Evolutionary conservation across 257 asterid species (phyloP).

Genomic region (Primulina eburnea): DNA sequence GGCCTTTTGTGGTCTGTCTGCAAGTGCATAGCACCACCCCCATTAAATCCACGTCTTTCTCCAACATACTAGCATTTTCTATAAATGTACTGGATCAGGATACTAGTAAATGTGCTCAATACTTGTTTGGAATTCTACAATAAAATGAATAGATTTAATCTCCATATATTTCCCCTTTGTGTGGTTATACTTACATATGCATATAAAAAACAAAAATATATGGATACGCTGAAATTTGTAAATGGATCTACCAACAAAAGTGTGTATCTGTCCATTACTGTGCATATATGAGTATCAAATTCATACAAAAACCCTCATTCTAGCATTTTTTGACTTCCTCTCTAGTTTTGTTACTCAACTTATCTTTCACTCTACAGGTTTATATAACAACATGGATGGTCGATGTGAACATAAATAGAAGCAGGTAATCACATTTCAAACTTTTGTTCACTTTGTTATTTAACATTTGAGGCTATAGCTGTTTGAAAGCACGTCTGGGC

Average conservation of each 20-base stretch:
- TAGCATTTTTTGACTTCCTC: background rate
- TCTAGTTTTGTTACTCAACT: constrained; percentile 4
- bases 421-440: constrained; percentile 38
- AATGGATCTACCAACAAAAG: background rate
- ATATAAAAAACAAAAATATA: background rate
- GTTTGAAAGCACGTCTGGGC: background rate
- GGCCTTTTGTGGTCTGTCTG: background rate
- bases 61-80: background rate
- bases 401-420: constrained; percentile 65
- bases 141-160: no score
- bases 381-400: constrained; percentile 71
- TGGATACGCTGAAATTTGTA: background rate
- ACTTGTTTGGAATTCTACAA: no score
- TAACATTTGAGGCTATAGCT: constrained; percentile 4
- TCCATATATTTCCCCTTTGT: background rate
- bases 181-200: background rate
- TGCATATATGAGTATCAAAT: background rate
- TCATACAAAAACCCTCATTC: background rate
- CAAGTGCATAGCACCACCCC: constrained; percentile 5
- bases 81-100: background rate
- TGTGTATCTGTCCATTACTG: background rate
- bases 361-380: constrained; percentile 37
- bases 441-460: background rate
- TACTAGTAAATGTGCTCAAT: background rate
- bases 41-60: background rate